Base-by-base conservation (phyloP, 305 asterid species). In the Ajuga reptans region DNA sequence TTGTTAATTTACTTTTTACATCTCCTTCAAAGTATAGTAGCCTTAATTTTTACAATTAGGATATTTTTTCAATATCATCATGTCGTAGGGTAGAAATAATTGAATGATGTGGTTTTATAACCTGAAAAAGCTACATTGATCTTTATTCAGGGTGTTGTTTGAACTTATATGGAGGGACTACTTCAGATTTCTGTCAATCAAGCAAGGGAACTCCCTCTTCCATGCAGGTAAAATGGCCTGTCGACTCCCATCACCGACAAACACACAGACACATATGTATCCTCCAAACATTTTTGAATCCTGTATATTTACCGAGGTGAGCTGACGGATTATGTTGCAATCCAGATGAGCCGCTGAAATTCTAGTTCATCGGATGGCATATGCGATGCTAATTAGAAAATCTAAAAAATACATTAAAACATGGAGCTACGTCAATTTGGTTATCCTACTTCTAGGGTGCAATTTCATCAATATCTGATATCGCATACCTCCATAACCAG, bases 161-260 rank as follows among this genome's bases (percentile, higher is more conserved):
- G 98, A 92, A 72, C 83, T 92, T 81, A 82, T 90, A 66, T 92
- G 98, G 98, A 90, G 97, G 80, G 98, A 92, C 79, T 92, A 92
- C 87, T 90, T 92, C 79, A 80, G 88, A 69, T 92, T 90, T 78
- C 84, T 92, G 31, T 90, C 98, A 10, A 84, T 90, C 79, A 90
- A 88, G 82, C 84, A 69, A 71, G 95, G 89, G 52, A 88, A 88
- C 81, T 83, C 92, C 65, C 85, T 92, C 39, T 92, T 92, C 72
- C 85, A 84, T 73, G 80, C 82, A 79, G 98, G 97, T 92, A 69
- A 68, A 62, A 62, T 6, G 15, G 1, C 41, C 41, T 2, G 6
- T 16, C n/a, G 37, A 21, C 43, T 36, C 27, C 27, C 27, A 21
- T 21, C 27, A 21, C 27, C 2, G 27, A 21, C 27, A 21, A 21